Percentiles rank a stretch among this genome's conserved stretches.
phyloP scores from a whole-genome alignment of 768 basidiomycete species.

The Tulasnella sp. region DNA sequence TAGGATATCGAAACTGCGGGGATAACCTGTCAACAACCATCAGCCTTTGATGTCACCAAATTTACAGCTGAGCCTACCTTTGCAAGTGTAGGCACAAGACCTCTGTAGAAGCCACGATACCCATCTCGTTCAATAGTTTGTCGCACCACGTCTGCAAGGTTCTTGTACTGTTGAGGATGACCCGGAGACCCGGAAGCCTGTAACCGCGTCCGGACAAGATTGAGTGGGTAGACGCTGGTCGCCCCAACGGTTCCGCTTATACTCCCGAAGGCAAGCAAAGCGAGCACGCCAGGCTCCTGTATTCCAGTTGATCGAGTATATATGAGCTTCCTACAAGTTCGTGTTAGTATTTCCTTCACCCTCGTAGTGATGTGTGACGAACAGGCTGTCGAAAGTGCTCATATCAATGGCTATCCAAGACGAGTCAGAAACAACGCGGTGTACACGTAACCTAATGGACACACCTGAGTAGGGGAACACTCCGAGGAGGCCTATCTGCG shows the following conservation, averaged over 20 bases:
- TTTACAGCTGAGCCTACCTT: conserved; percentile 46
- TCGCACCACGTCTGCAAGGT: conserved; percentile 70
- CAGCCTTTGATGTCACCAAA: conserved; percentile 4
- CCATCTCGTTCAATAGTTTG: conserved; percentile 79
- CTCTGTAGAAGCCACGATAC: conserved; percentile 90
- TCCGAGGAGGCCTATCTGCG: conserved; percentile 82
- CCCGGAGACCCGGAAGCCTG: conserved; percentile 95
- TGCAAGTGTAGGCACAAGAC: conserved; percentile 80
- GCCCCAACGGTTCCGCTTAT: conserved; percentile 79
- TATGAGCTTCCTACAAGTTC: conserved; percentile 44
- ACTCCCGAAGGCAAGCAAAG: conserved; percentile 80
- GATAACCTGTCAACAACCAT: conserved; percentile 48
- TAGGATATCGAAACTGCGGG: conserved; percentile 96
- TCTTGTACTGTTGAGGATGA: conserved; percentile 81
- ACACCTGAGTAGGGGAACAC: conserved; percentile 72
- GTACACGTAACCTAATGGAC: conserved; percentile 24
- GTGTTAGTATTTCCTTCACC: not conserved
- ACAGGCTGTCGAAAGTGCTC: conserved; percentile 88
- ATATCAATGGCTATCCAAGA: conserved; percentile 82
- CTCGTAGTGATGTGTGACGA: not conserved
- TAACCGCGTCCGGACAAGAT: conserved; percentile 83
- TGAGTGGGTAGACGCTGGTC: conserved; percentile 76
- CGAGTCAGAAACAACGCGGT: conserved; percentile 27
- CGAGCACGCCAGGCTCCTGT: conserved; percentile 82
- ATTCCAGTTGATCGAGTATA: conserved; percentile 77